phyloP scores from a whole-genome alignment of 1,284 basidiomycete species.

The Rhodotorula mucilaginosa region DNA sequence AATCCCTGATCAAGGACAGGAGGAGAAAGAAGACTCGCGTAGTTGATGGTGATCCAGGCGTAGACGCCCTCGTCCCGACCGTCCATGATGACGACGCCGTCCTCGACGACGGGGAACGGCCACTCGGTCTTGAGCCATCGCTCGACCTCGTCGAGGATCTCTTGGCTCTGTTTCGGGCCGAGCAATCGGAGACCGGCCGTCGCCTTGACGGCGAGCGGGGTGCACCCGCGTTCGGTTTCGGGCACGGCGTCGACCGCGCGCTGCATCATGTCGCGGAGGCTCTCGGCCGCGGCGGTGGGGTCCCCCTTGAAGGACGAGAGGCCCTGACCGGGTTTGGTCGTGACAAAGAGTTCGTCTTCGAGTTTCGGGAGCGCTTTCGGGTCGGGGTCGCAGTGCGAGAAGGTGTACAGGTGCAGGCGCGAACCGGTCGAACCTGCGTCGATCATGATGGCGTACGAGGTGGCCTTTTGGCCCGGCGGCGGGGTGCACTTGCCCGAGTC shows the following conservation, averaged over 20 bases:
- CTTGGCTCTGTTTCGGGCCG: slow-evolving; percentile 63
- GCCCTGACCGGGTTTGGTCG: slow-evolving; percentile 66
- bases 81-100: slow-evolving; percentile 86
- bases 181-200: slow-evolving; percentile 87
- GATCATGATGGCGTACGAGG: slow-evolving; percentile 83
- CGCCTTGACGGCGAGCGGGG: slow-evolving; percentile 89
- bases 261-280: slow-evolving; percentile 75
- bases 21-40: slow-evolving; percentile 50
- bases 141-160: slow-evolving; percentile 76
- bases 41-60: slow-evolving; percentile 98
- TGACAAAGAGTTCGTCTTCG: slow-evolving; percentile 91
- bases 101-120: slow-evolving; percentile 68
- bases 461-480: slow-evolving; percentile 33
- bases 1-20: neutral
- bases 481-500: slow-evolving; percentile 30
- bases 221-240: slow-evolving; percentile 63
- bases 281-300: slow-evolving; percentile 68
- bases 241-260: slow-evolving; percentile 79
- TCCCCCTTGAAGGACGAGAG: slow-evolving; percentile 65
- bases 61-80: slow-evolving; percentile 80
- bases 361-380: slow-evolving; percentile 65
- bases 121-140: slow-evolving; percentile 63
- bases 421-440: slow-evolving; percentile 97
- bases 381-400: slow-evolving; percentile 71
- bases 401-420: slow-evolving; percentile 96